phyloP scores from a whole-genome alignment of 2,329 filamentous ascomycete species.

The Penicillium expansum region DNA sequence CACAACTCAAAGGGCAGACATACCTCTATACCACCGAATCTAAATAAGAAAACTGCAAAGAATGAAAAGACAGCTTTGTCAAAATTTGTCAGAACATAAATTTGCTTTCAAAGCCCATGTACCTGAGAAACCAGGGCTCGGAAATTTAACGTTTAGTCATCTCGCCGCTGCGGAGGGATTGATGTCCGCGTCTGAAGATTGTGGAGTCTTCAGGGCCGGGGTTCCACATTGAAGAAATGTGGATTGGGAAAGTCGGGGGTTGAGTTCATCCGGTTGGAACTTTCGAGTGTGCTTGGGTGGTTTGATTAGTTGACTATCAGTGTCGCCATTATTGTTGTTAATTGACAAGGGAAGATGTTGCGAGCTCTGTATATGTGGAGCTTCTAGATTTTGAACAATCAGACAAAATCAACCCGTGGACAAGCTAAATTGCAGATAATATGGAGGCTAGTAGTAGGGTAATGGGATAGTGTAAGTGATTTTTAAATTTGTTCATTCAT shows the following conservation, averaged over 20 bases:
- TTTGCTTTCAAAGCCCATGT: background rate
- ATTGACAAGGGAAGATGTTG: background rate
- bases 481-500: slow-evolving; percentile 4
- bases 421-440: background rate
- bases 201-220: background rate
- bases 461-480: background rate
- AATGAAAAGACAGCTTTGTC: background rate
- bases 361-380: background rate
- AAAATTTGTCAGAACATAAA: background rate
- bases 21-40: background rate
- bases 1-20: background rate
- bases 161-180: slow-evolving; percentile 16
- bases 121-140: no score
- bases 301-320: background rate
- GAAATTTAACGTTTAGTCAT: slow-evolving; percentile 4
- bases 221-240: background rate
- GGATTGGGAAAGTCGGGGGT: background rate
- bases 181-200: slow-evolving; percentile 4
- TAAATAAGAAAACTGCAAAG: background rate
- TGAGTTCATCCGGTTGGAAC: slow-evolving; percentile 1
- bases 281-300: background rate
- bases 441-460: background rate
- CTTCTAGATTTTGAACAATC: background rate
- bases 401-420: background rate
- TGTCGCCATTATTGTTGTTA: no score